phyloP scores from a whole-genome alignment of 2,329 filamentous ascomycete species.

The Cladosporium halotolerans region DNA sequence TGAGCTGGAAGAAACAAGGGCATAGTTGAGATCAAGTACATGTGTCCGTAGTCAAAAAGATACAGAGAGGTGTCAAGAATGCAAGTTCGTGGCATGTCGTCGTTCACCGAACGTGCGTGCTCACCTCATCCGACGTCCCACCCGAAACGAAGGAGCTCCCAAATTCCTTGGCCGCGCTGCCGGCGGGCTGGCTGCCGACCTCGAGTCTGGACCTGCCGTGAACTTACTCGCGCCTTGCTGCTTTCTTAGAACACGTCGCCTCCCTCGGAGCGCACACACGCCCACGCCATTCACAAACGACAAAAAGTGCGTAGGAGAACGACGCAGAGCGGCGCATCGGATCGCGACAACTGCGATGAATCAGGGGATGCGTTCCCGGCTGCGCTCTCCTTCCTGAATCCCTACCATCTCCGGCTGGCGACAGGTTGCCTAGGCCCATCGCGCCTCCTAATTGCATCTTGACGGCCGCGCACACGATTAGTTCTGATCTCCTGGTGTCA shows the following conservation, averaged over 20 bases:
- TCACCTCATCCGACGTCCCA: slow-evolving; percentile 3
- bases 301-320: background rate
- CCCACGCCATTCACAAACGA: background rate
- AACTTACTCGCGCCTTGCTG: slow-evolving; percentile 10
- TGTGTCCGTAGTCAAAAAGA: no score
- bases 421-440: slow-evolving; percentile 1
- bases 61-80: background rate
- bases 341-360: slow-evolving; percentile 11
- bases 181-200: background rate
- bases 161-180: background rate
- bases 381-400: slow-evolving; percentile 10
- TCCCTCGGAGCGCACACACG: slow-evolving; percentile 1
- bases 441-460: background rate
- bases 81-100: background rate
- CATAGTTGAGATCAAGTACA: no score
- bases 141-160: background rate
- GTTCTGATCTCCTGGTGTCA: no score
- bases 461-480: no score
- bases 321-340: background rate
- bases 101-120: background rate
- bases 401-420: background rate
- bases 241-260: slow-evolving; percentile 3
- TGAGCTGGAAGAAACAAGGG: no score
- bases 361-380: slow-evolving; percentile 8
- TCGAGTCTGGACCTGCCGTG: background rate